phyloP scores from a whole-genome alignment of 2,329 filamentous ascomycete genomes.

The Colletotrichum sp. region DNA sequence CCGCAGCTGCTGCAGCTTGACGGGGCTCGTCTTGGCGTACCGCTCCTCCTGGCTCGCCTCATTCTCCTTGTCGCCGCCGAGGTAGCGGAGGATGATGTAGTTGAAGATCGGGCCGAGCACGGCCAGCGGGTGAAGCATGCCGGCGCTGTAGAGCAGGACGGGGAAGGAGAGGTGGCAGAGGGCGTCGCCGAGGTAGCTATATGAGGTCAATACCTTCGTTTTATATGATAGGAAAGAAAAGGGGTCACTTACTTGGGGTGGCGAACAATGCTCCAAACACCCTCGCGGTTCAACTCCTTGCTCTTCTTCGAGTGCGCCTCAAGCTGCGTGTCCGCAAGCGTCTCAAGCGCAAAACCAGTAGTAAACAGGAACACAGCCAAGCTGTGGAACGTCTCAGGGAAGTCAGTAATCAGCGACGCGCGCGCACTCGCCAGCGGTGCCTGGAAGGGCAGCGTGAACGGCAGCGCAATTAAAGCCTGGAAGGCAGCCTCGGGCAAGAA shows the following conservation, averaged over 20 bases:
- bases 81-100: constrained; percentile 61
- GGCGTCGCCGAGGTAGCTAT: constrained; percentile 65
- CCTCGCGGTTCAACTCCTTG: constrained; percentile 51
- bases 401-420: constrained; percentile 10
- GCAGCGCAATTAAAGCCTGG: constrained; percentile 60
- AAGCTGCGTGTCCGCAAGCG: constrained; percentile 61
- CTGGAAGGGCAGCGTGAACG: constrained; percentile 62
- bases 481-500: constrained; percentile 64
- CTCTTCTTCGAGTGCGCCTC: constrained; percentile 42
- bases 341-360: constrained; percentile 60
- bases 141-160: constrained; percentile 58
- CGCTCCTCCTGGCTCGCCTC: constrained; percentile 57
- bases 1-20: constrained; percentile 58
- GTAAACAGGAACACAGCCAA: constrained; percentile 60
- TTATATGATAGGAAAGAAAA: fast-evolving
- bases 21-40: constrained; percentile 53
- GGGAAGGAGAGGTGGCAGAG: constrained; percentile 65
- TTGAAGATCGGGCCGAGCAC: constrained; percentile 62
- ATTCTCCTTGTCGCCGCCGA: constrained; percentile 61
- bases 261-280: constrained; percentile 66
- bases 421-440: constrained; percentile 29
- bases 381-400: constrained; percentile 33
- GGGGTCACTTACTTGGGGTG: constrained; percentile 61
- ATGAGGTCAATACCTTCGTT: background rate
- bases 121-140: constrained; percentile 58